phyloP scores from a whole-genome alignment of 768 basidiomycete species.

The Tulasnella sp. region DNA sequence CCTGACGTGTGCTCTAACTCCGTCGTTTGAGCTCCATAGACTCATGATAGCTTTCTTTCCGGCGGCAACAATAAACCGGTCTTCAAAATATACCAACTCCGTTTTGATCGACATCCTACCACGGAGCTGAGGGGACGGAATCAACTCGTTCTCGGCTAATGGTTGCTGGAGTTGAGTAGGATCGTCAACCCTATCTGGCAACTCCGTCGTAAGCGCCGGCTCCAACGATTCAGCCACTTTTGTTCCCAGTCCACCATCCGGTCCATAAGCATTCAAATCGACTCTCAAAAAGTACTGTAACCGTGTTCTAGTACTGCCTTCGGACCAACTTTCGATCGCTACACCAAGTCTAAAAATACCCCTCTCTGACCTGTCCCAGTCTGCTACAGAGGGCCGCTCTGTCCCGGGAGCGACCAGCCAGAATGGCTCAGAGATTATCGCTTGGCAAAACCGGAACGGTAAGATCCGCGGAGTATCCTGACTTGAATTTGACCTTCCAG shows the following conservation, averaged over 20 bases:
- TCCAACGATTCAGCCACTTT: too few relatives aligned
- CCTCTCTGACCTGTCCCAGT: neutral
- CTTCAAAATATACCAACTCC: constrained; percentile 1
- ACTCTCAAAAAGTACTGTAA: constrained; percentile 4
- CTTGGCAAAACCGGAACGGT: constrained; percentile 1
- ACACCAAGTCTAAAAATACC: neutral
- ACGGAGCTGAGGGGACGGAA: neutral
- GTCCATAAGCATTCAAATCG: neutral
- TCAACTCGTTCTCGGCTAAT: too few relatives aligned
- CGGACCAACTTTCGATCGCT: neutral
- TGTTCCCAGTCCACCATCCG: too few relatives aligned
- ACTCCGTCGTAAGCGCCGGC: too few relatives aligned
- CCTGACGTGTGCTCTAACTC: constrained; percentile 4
- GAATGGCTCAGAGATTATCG: constrained; percentile 2
- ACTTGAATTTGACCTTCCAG: neutral
- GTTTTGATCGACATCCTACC: neutral
- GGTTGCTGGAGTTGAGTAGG: too few relatives aligned
- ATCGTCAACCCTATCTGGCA: too few relatives aligned
- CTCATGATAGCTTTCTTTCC: constrained; percentile 1
- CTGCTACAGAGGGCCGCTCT: neutral
- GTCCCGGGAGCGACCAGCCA: constrained; percentile 3
- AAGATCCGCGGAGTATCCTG: neutral
- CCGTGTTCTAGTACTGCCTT: neutral
- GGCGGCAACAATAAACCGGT: neutral
- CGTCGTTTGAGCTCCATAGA: constrained; percentile 1